A percentile compares a stretch with the other conserved stretches of the same genome.
These are phyloP conservation scores for Neobulgaria alba DNA, from an alignment of 2,329 filamentous ascomycete species.

Conservation along the genomic window DNA sequence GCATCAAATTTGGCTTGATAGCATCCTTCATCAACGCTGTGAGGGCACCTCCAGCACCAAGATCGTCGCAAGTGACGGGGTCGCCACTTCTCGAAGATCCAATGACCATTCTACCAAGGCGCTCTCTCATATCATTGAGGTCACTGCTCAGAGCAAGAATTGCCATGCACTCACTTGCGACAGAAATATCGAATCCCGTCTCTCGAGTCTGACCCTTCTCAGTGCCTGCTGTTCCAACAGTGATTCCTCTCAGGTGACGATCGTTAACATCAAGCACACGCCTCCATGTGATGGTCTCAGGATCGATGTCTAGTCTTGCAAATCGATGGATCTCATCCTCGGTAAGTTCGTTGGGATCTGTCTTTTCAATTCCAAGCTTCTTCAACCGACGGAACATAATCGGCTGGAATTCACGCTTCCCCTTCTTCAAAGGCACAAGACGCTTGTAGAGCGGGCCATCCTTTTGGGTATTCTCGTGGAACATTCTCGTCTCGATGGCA, in stretches of 20 bases:
- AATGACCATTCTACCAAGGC: conserved; percentile 91
- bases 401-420: conserved; percentile 75
- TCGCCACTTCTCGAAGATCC: conserved; percentile 79
- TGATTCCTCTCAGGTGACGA: conserved; percentile 82
- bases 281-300: conserved; percentile 93
- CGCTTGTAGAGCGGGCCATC: conserved; percentile 81
- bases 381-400: conserved; percentile 90
- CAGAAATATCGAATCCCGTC: conserved; percentile 95
- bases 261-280: conserved; percentile 97
- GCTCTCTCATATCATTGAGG: conserved; percentile 81
- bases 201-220: conserved; percentile 84
- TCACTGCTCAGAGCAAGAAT: conserved; percentile 89
- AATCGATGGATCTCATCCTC: conserved; percentile 82
- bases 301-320: conserved; percentile 92
- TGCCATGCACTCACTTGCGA: conserved; percentile 97
- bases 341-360: conserved; percentile 81
- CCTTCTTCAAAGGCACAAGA: conserved; percentile 83
- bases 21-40: conserved; percentile 96
- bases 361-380: conserved; percentile 95
- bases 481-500: conserved; percentile 95
- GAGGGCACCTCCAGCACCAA: conserved; percentile 85
- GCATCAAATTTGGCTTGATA: conserved; percentile 98
- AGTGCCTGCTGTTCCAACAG: conserved; percentile 77
- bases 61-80: conserved; percentile 90
- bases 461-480: conserved; percentile 94